Conservation (phyloP, 1,139 yeast genomes). For the Candida sanyaensis region DNA sequence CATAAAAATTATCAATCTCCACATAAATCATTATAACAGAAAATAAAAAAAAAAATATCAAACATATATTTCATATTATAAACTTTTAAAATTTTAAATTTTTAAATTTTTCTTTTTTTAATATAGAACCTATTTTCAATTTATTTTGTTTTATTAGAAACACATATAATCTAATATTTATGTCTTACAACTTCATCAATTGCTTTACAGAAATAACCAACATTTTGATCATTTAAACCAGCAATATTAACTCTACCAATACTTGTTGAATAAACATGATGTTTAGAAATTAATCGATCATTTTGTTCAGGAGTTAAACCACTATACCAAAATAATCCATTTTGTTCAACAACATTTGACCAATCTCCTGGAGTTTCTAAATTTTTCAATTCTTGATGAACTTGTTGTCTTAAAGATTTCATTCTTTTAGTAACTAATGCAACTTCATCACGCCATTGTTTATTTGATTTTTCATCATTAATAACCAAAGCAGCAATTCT, state of each 20-base stretch:
- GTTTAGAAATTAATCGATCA: slow-evolving; percentile 28
- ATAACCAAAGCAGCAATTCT: slow-evolving; percentile 35
- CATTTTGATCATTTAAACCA: slow-evolving; percentile 38
- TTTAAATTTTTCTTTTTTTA: too few species aligned
- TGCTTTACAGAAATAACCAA: slow-evolving; percentile 36
- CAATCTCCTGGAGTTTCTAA: slow-evolving; percentile 46
- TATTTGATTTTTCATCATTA: slow-evolving; percentile 23
- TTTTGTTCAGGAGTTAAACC: slow-evolving; percentile 39
- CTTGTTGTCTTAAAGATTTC: slow-evolving; percentile 26
- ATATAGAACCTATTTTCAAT: too few species aligned
- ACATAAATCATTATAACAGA: too few species aligned
- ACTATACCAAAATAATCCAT: slow-evolving; percentile 48
- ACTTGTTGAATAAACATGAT: slow-evolving; percentile 38
- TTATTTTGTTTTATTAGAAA: too few species aligned
- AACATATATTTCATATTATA: too few species aligned
- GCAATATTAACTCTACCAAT: slow-evolving; percentile 48
- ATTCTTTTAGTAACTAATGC: slow-evolving; percentile 29
- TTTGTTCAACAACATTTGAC: slow-evolving; percentile 36
- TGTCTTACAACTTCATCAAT: slow-evolving; percentile 41
- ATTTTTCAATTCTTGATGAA: slow-evolving; percentile 28
- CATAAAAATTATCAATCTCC: too few species aligned
- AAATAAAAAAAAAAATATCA: too few species aligned
- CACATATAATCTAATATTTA: not conserved
- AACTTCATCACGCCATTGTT: slow-evolving; percentile 40
- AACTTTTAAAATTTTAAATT: too few species aligned